These are phyloP conservation scores for Trichosporon sp. DNA, from an alignment of 1,284 basidiomycete species.

Conservation along the genomic window DNA sequence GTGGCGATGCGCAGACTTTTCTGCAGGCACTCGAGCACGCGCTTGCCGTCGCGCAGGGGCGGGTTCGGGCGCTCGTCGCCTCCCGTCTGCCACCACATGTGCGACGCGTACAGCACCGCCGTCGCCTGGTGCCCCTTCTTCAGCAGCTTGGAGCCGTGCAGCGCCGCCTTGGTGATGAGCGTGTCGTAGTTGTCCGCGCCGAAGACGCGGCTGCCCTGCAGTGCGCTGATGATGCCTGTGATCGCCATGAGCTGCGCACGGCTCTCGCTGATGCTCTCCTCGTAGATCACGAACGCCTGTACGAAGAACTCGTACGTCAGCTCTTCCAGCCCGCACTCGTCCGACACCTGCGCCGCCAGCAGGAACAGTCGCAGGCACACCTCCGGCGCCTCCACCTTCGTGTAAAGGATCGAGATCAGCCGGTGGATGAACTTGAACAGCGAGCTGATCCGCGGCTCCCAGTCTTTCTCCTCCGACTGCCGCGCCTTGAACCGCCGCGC, in stretches of 20 bases:
- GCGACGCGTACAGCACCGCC: constrained; percentile 88
- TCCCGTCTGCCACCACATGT: constrained; percentile 91
- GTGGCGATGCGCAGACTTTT: constrained; percentile 90
- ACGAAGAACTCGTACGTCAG: constrained; percentile 93
- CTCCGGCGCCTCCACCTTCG: constrained; percentile 81
- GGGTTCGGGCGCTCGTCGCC: constrained; percentile 44
- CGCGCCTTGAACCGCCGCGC: constrained; percentile 79
- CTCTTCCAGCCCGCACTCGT: constrained; percentile 88
- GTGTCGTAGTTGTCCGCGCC: constrained; percentile 90
- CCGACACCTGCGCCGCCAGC: constrained; percentile 85
- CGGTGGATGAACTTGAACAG: constrained; percentile 91
- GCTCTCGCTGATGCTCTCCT: constrained; percentile 88
- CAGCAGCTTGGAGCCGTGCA: constrained; percentile 85
- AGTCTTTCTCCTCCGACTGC: constrained; percentile 63
- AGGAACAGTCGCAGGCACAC: constrained; percentile 87
- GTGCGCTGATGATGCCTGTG: constrained; percentile 79
- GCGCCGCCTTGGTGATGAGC: constrained; percentile 87
- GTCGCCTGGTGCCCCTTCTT: constrained; percentile 96
- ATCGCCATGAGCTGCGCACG: constrained; percentile 89
- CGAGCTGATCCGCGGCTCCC: constrained; percentile 71
- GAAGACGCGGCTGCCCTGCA: constrained; percentile 79
- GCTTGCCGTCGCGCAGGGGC: constrained; percentile 87
- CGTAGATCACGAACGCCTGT: constrained; percentile 91
- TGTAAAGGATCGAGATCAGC: constrained; percentile 81
- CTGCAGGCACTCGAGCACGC: constrained; percentile 89